Evolutionary conservation across 2,329 filamentous ascomycete genomes (phyloP), one percentile per base, ranked within the genome.

Genomic region (Aspergillus caelatus): DNA sequence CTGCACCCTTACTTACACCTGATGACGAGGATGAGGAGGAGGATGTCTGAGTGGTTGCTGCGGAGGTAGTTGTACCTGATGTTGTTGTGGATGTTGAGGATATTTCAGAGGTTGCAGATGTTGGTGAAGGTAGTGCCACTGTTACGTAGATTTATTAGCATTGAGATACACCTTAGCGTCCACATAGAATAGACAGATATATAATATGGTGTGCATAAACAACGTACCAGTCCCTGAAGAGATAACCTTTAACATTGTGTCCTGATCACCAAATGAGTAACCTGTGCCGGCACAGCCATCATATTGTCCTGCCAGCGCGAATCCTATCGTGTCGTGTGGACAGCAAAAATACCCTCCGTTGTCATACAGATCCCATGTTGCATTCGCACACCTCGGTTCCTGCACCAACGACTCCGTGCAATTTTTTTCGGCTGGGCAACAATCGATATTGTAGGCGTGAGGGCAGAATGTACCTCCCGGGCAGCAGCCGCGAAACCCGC

Each of bases 321-420:
- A 62, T 36, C 60, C 55, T 7, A 32, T 58, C 36, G 55, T 46
- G 10, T 52, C 60, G 12, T 46, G 56, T 26, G 57, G 46, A 36
- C 60, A 62, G 39, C 60, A 62, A 32, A 52, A 62, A 6, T 34
- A 54, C 10, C 60, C 60, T 16, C 48, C 56, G 23, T 62, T 62
- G n/a, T 45, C n/a, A 23, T 62, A 62, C 19, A 62, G 56, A 55
- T 62, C 36, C 60, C 60, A 62, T 9, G 60, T 62, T 8, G 30
- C 6, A 19, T 62, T 62, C 28, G 60, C 60, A 32, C 60, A 62
- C 46, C 12, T 26, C 4, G 60, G 60, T 6, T 32, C 26, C 19
- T 55, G 36, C 39, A 58, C 26, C 1, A 62, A 41, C 6, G 56
- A 30, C 26, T 52, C 56, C 26, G 60, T 59, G 48, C 56, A 59